These are phyloP conservation scores for Penstemon newberryi DNA, from an alignment of 257 asterid genomes.

Conservation along the genomic window DNA sequence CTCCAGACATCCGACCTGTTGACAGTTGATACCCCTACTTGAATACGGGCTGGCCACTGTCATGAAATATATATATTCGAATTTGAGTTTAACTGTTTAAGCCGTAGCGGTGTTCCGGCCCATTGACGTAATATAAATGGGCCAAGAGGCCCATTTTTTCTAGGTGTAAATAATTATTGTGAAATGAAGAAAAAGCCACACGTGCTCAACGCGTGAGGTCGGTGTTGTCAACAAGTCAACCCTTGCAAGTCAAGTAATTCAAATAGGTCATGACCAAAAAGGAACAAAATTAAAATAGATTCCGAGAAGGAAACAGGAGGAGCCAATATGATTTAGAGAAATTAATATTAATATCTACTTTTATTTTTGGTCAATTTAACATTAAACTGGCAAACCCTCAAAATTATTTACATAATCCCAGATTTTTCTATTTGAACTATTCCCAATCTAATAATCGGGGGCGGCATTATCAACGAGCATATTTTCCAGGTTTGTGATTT, in stretches of 20 bases:
- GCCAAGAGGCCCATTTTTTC: too few species aligned
- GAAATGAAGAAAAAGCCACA: neutral
- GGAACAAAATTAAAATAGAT: too few species aligned
- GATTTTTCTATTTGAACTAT: slow-evolving; percentile 18
- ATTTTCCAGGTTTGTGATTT: slow-evolving; percentile 26
- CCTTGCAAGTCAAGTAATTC: slow-evolving; percentile 2
- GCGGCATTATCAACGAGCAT: neutral
- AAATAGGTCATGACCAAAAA: neutral
- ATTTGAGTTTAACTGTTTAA: too few species aligned
- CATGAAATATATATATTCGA: too few species aligned
- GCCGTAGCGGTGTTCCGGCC: too few species aligned
- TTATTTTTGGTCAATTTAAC: neutral
- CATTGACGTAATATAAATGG: too few species aligned
- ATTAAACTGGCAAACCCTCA: slow-evolving; percentile 8
- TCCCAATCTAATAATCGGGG: neutral
- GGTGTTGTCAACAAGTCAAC: neutral
- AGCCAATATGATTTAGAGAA: slow-evolving; percentile 17
- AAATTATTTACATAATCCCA: neutral
- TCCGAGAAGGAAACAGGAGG: neutral
- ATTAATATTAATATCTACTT: neutral
- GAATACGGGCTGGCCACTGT: too few species aligned
- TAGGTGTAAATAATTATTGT: neutral
- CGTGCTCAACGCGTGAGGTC: slow-evolving; percentile 8
- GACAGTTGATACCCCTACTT: too few species aligned
- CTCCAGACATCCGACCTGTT: too few species aligned